phyloP scores from a whole-genome alignment of 2,329 filamentous ascomycete genomes.

The Rosellinia necatrix region DNA sequence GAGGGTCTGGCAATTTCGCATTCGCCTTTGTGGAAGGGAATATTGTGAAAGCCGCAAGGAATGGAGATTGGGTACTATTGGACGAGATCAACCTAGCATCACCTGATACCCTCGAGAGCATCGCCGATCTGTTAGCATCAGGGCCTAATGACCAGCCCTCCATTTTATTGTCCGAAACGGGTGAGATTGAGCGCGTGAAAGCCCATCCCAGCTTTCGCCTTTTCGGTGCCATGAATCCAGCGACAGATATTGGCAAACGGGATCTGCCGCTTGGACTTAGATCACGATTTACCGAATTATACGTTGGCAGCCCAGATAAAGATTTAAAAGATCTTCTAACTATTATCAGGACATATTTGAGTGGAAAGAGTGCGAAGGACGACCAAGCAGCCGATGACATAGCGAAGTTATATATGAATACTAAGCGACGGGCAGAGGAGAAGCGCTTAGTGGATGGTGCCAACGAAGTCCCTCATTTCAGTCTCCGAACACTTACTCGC shows the following conservation, averaged over 20 bases:
- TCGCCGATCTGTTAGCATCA: constrained; percentile 82
- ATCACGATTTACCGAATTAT: constrained; percentile 93
- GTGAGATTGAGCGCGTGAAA: constrained; percentile 85
- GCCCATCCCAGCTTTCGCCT: constrained; percentile 94
- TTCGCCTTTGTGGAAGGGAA: constrained; percentile 97
- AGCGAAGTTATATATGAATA: constrained; percentile 84
- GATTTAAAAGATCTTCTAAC: constrained; percentile 84
- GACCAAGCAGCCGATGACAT: constrained; percentile 79
- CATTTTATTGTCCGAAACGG: constrained; percentile 88
- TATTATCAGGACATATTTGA: constrained; percentile 88
- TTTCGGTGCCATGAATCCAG: constrained; percentile 98
- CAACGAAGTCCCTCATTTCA: constrained; percentile 96
- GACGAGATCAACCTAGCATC: constrained; percentile 98
- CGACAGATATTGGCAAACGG: constrained; percentile 94
- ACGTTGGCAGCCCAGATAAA: constrained; percentile 86
- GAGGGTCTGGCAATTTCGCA: constrained; percentile 76
- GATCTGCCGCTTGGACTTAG: constrained; percentile 87
- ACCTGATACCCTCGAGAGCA: constrained; percentile 90
- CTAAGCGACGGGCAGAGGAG: constrained; percentile 78
- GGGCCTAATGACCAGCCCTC: constrained; percentile 75
- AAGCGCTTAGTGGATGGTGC: constrained; percentile 92
- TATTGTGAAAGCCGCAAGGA: constrained; percentile 91
- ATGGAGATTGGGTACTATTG: constrained; percentile 94
- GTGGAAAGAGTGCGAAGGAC: constrained; percentile 70
- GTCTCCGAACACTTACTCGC: constrained; percentile 88